Base-by-base conservation (phyloP, 1,284 basidiomycete species). In the Pterulicium gracile region DNA sequence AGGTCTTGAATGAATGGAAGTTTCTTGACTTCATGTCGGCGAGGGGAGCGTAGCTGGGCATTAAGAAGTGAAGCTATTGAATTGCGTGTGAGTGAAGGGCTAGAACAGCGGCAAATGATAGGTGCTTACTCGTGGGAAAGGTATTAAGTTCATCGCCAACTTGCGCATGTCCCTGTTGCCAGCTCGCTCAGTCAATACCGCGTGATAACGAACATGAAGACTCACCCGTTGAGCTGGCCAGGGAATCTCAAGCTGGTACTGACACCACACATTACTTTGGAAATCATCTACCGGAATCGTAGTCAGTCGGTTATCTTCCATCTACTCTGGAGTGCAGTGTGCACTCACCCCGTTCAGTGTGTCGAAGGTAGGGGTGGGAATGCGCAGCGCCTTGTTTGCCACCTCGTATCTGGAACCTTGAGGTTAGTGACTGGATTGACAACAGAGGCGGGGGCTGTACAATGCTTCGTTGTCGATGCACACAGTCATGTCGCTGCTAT, bases 401-500 rank as follows among this genome's bases (percentile, higher is more conserved):
- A 96, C 92, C 52, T 94, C 82, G 61, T 94, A 90, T 51, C 82
- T 85, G 47, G 3, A 45, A 14, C 34, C 23, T 39, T 17, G 49
- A 32, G 49, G 39, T 41, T 17, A 18, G 24, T 45, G 15, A 24
- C n/a, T 22, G 32, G 20, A 49, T 53, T 4, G 49, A 27, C 23
- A 36, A 27, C 21, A 1, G 3, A 40, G 32, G 7, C 22, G 18
- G 27, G 51, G 48, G 13, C 67, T 76, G 44, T 49, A 92, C 72
- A 96, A 66, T 3, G 93, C 93, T 64, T 97, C 92, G 63, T 98
- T 98, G 66, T 97, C 88, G 46, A 96, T 79, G 62, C 88, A 90
- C 56, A 95, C 79, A 3, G 89, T 88, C 51, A 95, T 68, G 65
- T 97, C 94, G 47, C 86, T 81, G 64, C 88, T 88, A 56, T 97